Evolutionary conservation across 768 basidiomycete genomes (phyloP), one percentile per base, ranked within the genome.

Genomic region (Neoboletus subvelutipes): DNA sequence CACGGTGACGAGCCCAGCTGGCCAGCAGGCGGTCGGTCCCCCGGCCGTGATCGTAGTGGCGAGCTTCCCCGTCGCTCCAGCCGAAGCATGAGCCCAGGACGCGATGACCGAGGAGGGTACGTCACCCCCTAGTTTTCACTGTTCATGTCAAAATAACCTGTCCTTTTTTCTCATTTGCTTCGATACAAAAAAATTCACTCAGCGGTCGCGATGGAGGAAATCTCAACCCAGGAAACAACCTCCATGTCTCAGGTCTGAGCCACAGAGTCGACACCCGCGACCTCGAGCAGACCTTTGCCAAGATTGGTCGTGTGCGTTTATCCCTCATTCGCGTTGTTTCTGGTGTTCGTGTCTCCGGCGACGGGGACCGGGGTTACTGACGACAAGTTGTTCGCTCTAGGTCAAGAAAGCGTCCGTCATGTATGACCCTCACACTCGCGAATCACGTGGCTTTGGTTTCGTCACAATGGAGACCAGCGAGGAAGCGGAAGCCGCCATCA

Each of bases 401-500:
- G 84, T 86, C 57, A 79, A 84, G 64, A 87, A 86, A 65, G 85
- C 85, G 13, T 85, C 84, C 8, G 83, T 87, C 63, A 85, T 86
- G 83, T 84, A 84, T 59, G 85, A 86, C 67, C 85, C 85, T 9
- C 85, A 86, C 67, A 84, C 83, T 37, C 82, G 84, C 47, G 85
- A 86, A 61, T 85, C 87, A 46, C 85, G 87, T 61, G 87, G 87
- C 45, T 90, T 90, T 64, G 95, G 93, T 17, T 98, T 98, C 73
- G 94, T 97, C 59, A 90, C 86, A 49, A 88, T 92, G 87, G 87
- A 85, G 71, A 82, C 83, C 26, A 70, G 62, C 9, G 95, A 96
- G 65, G 96, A 97, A 66, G 97, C 96, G 6, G 91, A 95, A 43
- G 92, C 93, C 43, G 92, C 90, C 54, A 85, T 98, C 59, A 84